Evolutionary conservation across 2,329 filamentous ascomycete species (phyloP).

Genomic region (Penicillium nordicum): DNA sequence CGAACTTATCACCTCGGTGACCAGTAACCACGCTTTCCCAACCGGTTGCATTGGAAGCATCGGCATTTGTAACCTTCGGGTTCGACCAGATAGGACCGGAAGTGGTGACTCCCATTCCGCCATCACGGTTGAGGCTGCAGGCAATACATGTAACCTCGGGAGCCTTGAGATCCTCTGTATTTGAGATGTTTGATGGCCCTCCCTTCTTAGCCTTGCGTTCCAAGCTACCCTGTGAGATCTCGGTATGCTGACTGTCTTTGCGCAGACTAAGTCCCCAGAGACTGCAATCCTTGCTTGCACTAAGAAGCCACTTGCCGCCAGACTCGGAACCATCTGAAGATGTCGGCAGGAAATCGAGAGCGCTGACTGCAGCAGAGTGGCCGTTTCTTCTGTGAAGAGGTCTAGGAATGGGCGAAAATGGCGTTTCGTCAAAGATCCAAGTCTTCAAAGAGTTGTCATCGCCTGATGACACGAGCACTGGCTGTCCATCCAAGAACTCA

Average conservation of each 20-base stretch:
- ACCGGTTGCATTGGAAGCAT: conserved; percentile 75
- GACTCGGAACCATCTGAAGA: conserved; percentile 86
- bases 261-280: conserved; percentile 96
- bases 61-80: conserved; percentile 61
- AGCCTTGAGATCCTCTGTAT: conserved; percentile 63
- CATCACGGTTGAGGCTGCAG: conserved; percentile 88
- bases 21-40: conserved; percentile 98
- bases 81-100: conserved; percentile 84
- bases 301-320: conserved; percentile 90
- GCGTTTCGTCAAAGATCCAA: conserved; percentile 93
- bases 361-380: conserved; percentile 81
- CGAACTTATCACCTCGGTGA: conserved; percentile 78
- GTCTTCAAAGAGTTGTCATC: conserved; percentile 91
- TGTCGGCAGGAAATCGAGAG: conserved; percentile 78
- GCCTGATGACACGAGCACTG: conserved; percentile 84
- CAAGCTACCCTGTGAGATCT: conserved; percentile 86
- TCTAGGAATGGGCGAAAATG: conserved; percentile 81
- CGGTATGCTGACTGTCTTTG: conserved; percentile 87
- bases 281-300: conserved; percentile 82
- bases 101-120: conserved; percentile 81
- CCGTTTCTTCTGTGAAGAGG: conserved; percentile 82
- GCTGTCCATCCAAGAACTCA: conserved; percentile 85
- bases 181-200: conserved; percentile 19
- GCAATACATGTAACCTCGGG: conserved; percentile 90
- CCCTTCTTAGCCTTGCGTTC: conserved; percentile 83